Conservation (phyloP, 306 rosid genomes). For the Pyrus bretschneideri region DNA sequence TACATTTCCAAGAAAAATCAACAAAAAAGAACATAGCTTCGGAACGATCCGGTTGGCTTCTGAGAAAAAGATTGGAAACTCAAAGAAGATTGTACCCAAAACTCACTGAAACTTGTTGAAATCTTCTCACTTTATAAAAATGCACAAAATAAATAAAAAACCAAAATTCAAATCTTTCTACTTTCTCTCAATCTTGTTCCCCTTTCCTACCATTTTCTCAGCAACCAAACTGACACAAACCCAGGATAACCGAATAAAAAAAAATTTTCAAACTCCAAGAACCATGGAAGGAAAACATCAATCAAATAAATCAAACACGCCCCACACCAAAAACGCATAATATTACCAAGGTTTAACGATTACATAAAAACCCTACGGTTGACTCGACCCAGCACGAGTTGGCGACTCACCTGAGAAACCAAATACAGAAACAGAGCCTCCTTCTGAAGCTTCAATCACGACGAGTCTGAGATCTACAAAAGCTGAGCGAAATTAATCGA, state of each 20-base stretch:
- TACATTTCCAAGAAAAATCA: constrained; percentile 26
- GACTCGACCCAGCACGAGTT: constrained; percentile 23
- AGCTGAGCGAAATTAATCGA: background rate
- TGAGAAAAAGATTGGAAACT: background rate
- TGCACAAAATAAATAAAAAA: background rate
- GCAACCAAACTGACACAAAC: constrained; percentile 5
- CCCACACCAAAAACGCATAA: background rate
- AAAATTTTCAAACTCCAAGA: background rate
- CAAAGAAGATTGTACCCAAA: background rate
- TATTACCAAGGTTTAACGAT: background rate
- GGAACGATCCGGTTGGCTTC: background rate
- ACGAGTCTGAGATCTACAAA: constrained; percentile 25
- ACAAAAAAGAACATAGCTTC: constrained; percentile 1
- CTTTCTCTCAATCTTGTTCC: background rate
- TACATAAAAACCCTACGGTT: constrained; percentile 23
- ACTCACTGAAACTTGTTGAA: background rate
- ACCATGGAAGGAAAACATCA: constrained; percentile 3
- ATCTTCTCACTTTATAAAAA: background rate
- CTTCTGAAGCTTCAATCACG: constrained; percentile 3
- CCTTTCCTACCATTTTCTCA: background rate
- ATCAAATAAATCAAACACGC: constrained; percentile 8
- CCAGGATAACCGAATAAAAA: background rate
- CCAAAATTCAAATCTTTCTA: background rate
- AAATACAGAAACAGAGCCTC: background rate
- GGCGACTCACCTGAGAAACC: constrained; percentile 28